These are phyloP conservation scores for Xylariaceae sp. DNA, from an alignment of 2,329 filamentous ascomycete genomes.

Conservation along the genomic window DNA sequence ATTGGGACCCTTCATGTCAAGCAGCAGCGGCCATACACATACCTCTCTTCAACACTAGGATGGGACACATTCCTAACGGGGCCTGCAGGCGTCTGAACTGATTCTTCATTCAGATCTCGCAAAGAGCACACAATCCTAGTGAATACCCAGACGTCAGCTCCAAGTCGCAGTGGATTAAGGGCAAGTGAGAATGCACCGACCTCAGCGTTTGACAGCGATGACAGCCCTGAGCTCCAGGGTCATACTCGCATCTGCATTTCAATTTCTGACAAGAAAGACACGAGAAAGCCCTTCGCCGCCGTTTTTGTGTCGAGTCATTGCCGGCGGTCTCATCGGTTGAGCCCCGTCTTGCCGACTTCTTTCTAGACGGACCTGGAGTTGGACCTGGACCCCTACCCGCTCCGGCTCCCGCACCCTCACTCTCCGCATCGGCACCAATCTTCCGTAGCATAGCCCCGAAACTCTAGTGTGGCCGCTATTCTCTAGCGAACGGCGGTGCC, in stretches of 20 bases:
- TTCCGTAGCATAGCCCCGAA: no score
- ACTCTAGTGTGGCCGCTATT: neutral
- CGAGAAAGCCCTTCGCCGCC: constrained; percentile 40
- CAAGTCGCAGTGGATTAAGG: neutral
- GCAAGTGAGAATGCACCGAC: constrained; percentile 23
- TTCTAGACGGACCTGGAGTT: constrained; percentile 10
- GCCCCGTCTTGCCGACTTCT: constrained; percentile 26
- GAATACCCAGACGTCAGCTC: constrained; percentile 8
- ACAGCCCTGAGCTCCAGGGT: constrained; percentile 37
- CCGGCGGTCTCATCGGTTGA: constrained; percentile 16
- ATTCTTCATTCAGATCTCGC: constrained; percentile 27
- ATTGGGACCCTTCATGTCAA: neutral
- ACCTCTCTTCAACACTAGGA: constrained; percentile 38
- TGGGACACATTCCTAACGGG: constrained; percentile 8
- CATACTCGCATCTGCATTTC: constrained; percentile 42
- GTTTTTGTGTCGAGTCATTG: constrained; percentile 30
- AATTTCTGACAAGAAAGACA: constrained; percentile 41
- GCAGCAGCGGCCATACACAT: constrained; percentile 1
- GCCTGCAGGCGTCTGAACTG: constrained; percentile 2
- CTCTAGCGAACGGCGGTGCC: neutral
- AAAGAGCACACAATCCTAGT: constrained; percentile 40
- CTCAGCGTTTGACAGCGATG: constrained; percentile 42
- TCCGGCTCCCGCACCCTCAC: no score
- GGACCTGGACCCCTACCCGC: no score
- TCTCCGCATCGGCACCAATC: constrained; percentile 11